Conservation (phyloP, 1,139 yeast species). For the Ogataea hybrid region DNA sequence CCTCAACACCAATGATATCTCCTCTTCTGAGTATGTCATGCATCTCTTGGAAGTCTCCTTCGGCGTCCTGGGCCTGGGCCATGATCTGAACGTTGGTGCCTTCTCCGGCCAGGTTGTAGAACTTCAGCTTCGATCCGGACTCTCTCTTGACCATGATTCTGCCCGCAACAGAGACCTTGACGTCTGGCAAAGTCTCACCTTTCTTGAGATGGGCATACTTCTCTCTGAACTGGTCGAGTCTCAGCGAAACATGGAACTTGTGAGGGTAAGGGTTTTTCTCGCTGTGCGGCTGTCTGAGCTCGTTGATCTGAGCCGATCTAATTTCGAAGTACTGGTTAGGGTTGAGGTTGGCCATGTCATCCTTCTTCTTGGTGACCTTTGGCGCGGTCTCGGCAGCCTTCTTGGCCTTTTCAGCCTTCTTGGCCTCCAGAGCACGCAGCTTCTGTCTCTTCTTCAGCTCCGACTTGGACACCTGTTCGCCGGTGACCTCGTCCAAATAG, state of each 20-base stretch:
- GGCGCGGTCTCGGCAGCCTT: constrained; percentile 53
- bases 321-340: constrained; percentile 94
- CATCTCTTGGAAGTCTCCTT: constrained; percentile 65
- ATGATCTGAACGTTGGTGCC: constrained; percentile 87
- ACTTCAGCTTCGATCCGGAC: constrained; percentile 90
- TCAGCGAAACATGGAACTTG: constrained; percentile 73
- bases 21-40: constrained; percentile 95
- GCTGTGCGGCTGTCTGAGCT: constrained; percentile 62
- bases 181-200: constrained; percentile 81
- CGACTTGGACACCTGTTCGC: constrained; percentile 94
- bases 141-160: constrained; percentile 97
- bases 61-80: constrained; percentile 91
- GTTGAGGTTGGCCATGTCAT: constrained; percentile 79
- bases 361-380: constrained; percentile 56
- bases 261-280: constrained; percentile 91
- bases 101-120: constrained; percentile 90
- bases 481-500: constrained; percentile 89
- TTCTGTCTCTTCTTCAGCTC: constrained; percentile 97
- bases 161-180: constrained; percentile 77
- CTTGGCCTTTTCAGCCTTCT: constrained; percentile 87
- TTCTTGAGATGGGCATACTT: constrained; percentile 69
- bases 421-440: constrained; percentile 81
- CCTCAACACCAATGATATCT: constrained; percentile 92
- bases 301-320: constrained; percentile 86
- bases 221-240: constrained; percentile 68